Base-by-base conservation (phyloP, 1,139 yeast genomes). In the Meyerozyma athensensis region DNA sequence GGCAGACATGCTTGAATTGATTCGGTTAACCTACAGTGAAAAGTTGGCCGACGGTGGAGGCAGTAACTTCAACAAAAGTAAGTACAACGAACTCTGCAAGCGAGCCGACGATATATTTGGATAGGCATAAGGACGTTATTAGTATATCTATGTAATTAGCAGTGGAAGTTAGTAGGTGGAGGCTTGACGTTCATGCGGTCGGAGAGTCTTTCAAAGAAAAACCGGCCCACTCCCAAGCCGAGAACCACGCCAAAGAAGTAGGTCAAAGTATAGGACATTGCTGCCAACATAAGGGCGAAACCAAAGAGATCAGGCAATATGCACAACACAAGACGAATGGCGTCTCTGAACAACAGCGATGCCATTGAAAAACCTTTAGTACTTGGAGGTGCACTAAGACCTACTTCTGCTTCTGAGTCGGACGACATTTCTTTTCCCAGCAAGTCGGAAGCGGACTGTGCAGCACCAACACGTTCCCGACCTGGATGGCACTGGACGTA, bases 211-310 rank as follows among this genome's bases (percentile, higher is more conserved):
- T 81, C 82, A 57, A 81, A 81, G 49, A 74, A 68, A 37, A 82
- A 77, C 50, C 83, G 83, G 19, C 87, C 86, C 38, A 81, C 59
- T 3, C 87, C 73, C 39, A 82, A 62, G 6, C 94, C 94, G 17
- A 78, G 48, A 14, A 81, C 77, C 21, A 82, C 81, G 2, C 85
- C 90, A 58, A 84, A 83, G 57, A 83, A 80, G 50, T 83, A 84
- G 1, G 77, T 58, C 40, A 81, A 50, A 7, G 81, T 73, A 53
- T 66, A 82, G 23, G 84, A 68, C 94, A 84, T 84, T 8, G 83
- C 84, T 10, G 80, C 89, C 63, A 84, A 71, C 94, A 84, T 84
- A 49, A 84, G 60, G 30, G 80, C 79, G 53, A 79, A 83, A 7
- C 83, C 80, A 36, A 84, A 56, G 66, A 82, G 65, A 22, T 84